Conservation (phyloP, 1,284 basidiomycete genomes). For the Trichosporon faecale region DNA sequence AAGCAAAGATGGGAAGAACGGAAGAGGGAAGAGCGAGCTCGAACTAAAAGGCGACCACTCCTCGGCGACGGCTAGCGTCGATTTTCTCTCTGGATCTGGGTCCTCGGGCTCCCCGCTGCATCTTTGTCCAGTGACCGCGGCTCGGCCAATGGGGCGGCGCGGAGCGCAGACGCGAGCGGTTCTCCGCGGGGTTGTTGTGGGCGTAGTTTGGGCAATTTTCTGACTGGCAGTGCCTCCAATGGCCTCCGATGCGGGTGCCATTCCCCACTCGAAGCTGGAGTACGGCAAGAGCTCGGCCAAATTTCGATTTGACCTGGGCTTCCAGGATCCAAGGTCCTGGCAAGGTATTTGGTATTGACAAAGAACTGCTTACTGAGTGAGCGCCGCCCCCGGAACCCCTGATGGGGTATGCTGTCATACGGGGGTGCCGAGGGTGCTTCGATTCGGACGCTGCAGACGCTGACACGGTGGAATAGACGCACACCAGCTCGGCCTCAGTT, state of each 20-base stretch:
- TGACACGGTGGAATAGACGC: not conserved
- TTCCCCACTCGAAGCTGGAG: not conserved
- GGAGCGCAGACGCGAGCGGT: not conserved
- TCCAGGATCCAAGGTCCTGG: not conserved
- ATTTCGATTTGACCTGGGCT: not conserved
- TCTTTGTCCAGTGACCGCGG: not conserved
- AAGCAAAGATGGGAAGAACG: not conserved
- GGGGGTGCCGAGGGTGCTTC: not conserved
- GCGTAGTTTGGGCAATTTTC: not conserved
- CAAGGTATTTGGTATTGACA: not conserved
- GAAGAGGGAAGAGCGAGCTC: not conserved
- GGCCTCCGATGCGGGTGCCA: not conserved
- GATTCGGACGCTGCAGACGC: not conserved
- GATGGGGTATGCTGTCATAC: not conserved
- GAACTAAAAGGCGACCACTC: not conserved
- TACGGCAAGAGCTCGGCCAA: not conserved
- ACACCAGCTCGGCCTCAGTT: not conserved
- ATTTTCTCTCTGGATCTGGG: not conserved
- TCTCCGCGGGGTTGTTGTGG: constrained; percentile 5
- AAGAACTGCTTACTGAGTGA: not conserved
- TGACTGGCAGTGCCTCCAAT: not conserved
- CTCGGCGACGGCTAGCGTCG: not conserved
- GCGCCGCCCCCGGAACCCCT: not conserved
- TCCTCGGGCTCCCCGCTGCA: not conserved
- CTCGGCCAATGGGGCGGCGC: not conserved